A percentile compares a stretch with the other conserved stretches of the same genome.
Evolutionary conservation across 176 grass and related monocot species (phyloP).

Genomic region (Metroxylon sagu): DNA sequence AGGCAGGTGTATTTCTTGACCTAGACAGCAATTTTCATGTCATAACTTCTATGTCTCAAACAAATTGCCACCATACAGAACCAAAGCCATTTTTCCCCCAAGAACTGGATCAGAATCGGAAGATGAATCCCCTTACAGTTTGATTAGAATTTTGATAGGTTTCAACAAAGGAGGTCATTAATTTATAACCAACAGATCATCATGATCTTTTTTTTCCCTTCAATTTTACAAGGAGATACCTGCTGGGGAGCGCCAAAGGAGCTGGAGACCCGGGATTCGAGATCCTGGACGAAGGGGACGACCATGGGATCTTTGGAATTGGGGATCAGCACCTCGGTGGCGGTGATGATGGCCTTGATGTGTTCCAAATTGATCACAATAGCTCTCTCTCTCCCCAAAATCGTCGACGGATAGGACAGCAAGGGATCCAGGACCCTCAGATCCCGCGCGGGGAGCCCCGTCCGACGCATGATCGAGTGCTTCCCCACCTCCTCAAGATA

Average conservation of each 20-base stretch:
- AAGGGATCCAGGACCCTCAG: conserved; percentile 66
- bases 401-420: conserved; percentile 75
- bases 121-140: too few relatives aligned
- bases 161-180: too few relatives aligned
- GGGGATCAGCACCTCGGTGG: conserved; percentile 58
- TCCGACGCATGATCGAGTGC: conserved; percentile 76
- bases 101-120: too few relatives aligned
- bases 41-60: too few relatives aligned
- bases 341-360: conserved; percentile 73
- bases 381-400: conserved; percentile 68
- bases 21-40: too few relatives aligned
- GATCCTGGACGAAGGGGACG: conserved; percentile 50
- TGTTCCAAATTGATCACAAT: conserved; percentile 78
- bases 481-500: conserved; percentile 42
- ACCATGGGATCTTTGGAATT: conserved; percentile 37
- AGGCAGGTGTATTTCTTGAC: too few relatives aligned
- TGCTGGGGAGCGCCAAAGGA: neutral
- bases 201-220: too few relatives aligned
- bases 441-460: conserved; percentile 76
- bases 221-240: neutral
- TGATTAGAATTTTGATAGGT: too few relatives aligned
- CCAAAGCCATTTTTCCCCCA: too few relatives aligned
- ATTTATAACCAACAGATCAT: too few relatives aligned
- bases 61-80: too few relatives aligned
- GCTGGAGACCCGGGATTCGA: conserved; percentile 31